Conservation (phyloP, 2,329 filamentous ascomycete genomes). For the Penicillium sp. region DNA sequence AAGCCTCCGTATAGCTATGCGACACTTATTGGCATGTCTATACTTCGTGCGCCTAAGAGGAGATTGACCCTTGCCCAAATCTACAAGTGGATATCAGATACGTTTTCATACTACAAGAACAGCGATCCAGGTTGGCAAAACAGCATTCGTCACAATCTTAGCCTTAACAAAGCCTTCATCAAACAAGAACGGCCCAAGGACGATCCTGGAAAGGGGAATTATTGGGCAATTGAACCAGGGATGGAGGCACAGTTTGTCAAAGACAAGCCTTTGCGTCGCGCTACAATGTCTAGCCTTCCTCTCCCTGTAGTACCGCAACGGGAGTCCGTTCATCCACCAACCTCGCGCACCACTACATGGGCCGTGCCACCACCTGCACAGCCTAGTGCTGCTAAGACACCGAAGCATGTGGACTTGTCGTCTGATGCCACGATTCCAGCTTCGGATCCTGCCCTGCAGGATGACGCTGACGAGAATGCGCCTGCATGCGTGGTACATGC, state of each 20-base stretch:
- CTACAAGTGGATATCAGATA: conserved; percentile 99
- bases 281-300: conserved; percentile 51
- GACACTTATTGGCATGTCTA: conserved; percentile 94
- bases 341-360: conserved; percentile 39
- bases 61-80: conserved; percentile 91
- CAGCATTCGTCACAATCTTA: conserved; percentile 97
- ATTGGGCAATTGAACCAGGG: conserved; percentile 92
- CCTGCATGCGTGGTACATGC: conserved; percentile 30
- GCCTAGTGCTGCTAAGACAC: conserved; percentile 28
- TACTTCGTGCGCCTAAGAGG: conserved; percentile 80
- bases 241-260: conserved; percentile 89
- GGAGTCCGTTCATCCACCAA: conserved; percentile 37
- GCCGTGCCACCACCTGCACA: conserved; percentile 37
- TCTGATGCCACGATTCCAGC: conserved; percentile 79
- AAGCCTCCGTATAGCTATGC: conserved; percentile 96
- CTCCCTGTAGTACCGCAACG: conserved; percentile 39
- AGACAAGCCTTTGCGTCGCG: conserved; percentile 68
- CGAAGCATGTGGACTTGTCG: conserved; percentile 61
- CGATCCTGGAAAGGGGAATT: conserved; percentile 95
- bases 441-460: conserved; percentile 65
- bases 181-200: conserved; percentile 97
- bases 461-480: conserved; percentile 57
- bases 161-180: conserved; percentile 93
- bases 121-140: conserved; percentile 96
- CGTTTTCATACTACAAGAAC: conserved; percentile 83